A percentile compares a stretch with the other conserved stretches of the same genome.
phyloP scores from a whole-genome alignment of 2,329 filamentous ascomycete species.

The Parastagonospora avenae region DNA sequence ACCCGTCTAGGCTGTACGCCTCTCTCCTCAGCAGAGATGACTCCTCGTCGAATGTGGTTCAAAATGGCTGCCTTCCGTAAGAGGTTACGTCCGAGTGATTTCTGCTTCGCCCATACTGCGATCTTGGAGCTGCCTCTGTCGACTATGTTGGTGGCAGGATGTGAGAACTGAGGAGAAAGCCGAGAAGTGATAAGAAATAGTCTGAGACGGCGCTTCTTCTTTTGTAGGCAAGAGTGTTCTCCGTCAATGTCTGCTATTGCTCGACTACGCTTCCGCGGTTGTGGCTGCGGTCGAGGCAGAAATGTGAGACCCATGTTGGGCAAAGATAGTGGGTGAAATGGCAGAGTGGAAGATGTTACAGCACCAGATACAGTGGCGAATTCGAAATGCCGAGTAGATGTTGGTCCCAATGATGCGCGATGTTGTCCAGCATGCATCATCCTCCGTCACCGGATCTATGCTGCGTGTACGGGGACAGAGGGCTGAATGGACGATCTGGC shows the following conservation, averaged over 20 bases:
- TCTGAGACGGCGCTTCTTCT: conserved; percentile 71
- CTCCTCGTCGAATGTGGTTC: conserved; percentile 61
- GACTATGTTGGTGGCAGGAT: conserved; percentile 71
- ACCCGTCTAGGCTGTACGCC: conserved; percentile 20
- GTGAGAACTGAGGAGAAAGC: conserved; percentile 71
- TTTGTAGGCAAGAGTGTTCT: conserved; percentile 55
- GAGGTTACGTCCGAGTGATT: conserved; percentile 55
- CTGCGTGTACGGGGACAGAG: conserved; percentile 25
- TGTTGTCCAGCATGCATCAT: conserved; percentile 29
- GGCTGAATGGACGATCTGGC: conserved; percentile 25
- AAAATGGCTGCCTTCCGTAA: conserved; percentile 69
- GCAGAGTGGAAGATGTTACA: conserved; percentile 29
- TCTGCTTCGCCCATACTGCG: conserved; percentile 54
- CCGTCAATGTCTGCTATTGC: conserved; percentile 63
- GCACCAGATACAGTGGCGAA: conserved; percentile 12
- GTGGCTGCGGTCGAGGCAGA: conserved; percentile 27
- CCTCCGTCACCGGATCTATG: conserved; percentile 37
- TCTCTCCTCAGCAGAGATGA: conserved; percentile 22
- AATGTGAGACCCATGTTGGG: conserved; percentile 44
- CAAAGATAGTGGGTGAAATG: conserved; percentile 36
- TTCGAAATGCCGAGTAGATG: conserved; percentile 8
- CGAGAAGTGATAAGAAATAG: conserved; percentile 69
- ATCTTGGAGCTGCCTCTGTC: conserved; percentile 62
- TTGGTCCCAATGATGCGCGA: conserved; percentile 13
- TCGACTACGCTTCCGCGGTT: conserved; percentile 58